Evolutionary conservation across 495 filamentous ascomycete species (phyloP), one percentile per base, ranked within the genome.

Genomic region (Aspergillus sclerotioniger): DNA sequence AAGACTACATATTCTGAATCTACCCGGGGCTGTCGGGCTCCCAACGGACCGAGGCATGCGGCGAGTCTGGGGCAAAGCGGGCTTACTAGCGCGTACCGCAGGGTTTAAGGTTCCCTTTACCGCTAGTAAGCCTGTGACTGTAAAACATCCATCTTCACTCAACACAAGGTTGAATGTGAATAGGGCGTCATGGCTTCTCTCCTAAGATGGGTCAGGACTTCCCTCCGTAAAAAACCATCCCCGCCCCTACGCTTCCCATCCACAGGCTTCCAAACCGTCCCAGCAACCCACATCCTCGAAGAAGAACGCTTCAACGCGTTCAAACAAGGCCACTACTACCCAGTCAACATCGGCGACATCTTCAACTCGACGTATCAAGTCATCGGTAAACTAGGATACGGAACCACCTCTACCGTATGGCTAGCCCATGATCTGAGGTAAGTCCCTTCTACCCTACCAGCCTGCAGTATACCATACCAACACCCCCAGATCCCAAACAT

Each of bases 331-430:
- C 63, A 72, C 29, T 84, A 78, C 65, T 84, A 80, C 65, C 80
- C 81, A 16, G 76, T 74, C 35, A 70, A 70, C 57, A 79, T 82
- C 35, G 81, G 81, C 51, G 78, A 84, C 21, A 63, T 81, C 10
- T 59, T 82, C 47, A 53, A 54, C 51, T 74, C 72, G 46, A 74
- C 66, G 51, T 86, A 85, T 60, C 78, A 84, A 60, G 66, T 84
- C 45, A 52, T 84, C 12, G 74, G 76, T 17, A 86, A 86, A 63
- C 75, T 85, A 35, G 82, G 83, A 7, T 84, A 74, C 62, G 82
- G 83, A 39, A 58, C 67, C 15, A 72, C 63, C 46, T 84, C 80
- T 6, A 85, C 82, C 1, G 80, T 78, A 29, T 84, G 81, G 79
- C 74, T 86, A 25, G 76, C 74, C 51, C 72, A 72, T 29, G 81